A percentile compares a stretch with the other conserved stretches of the same genome.
These are phyloP conservation scores for Talaromyces thailandensis DNA, from an alignment of 495 filamentous ascomycete genomes.

Conservation along the genomic window DNA sequence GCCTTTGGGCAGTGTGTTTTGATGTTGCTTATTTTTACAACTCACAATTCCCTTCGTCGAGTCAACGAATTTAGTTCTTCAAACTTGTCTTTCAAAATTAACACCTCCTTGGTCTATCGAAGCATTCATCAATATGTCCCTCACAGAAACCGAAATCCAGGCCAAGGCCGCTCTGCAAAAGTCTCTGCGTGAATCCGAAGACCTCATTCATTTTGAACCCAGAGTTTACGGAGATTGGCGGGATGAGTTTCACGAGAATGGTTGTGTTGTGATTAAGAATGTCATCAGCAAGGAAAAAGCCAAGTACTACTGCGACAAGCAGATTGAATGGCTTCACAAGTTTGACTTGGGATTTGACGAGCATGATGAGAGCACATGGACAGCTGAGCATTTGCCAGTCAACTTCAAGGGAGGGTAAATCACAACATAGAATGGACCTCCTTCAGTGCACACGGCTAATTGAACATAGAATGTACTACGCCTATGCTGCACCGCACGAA, in stretches of 20 bases:
- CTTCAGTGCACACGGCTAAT: background rate
- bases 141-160: slow-evolving; percentile 10
- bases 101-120: background rate
- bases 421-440: background rate
- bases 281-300: slow-evolving; percentile 19
- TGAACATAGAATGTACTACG: slow-evolving; percentile 18
- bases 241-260: slow-evolving; percentile 26
- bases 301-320: slow-evolving; percentile 23
- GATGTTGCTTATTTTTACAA: background rate
- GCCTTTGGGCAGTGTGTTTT: background rate
- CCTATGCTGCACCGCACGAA: slow-evolving; percentile 19
- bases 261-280: slow-evolving; percentile 26
- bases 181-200: slow-evolving; percentile 3
- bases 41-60: background rate
- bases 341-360: slow-evolving; percentile 29
- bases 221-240: slow-evolving; percentile 29
- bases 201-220: slow-evolving; percentile 14
- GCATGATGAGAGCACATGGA: slow-evolving; percentile 30
- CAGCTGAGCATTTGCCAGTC: slow-evolving; percentile 25
- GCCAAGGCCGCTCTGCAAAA: slow-evolving; percentile 9
- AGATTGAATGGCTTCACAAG: slow-evolving; percentile 29
- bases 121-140: slow-evolving; percentile 4
- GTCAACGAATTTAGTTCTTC: background rate
- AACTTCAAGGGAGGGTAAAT: slow-evolving; percentile 27
- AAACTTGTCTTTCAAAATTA: background rate